A percentile compares a stretch with the other conserved stretches of the same genome.
These are phyloP conservation scores for Saposhnikovia divaricata DNA, from an alignment of 129 eudicot species.

Conservation along the genomic window DNA sequence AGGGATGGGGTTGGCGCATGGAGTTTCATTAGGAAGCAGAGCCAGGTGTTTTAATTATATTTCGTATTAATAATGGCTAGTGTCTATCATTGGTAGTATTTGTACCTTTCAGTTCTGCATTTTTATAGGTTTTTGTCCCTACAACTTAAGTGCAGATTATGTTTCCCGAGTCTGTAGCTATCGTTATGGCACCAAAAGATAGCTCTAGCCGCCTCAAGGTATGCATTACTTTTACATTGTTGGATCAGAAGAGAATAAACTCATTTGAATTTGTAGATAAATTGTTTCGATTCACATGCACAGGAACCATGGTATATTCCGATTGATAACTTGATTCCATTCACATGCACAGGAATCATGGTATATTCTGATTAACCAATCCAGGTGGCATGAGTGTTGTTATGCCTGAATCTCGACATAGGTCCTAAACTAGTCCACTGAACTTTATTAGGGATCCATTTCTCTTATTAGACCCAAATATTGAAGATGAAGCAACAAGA, in stretches of 20 bases:
- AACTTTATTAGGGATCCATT: too few relatives aligned
- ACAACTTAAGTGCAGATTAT: slow-evolving; percentile 46
- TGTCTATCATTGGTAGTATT: not conserved
- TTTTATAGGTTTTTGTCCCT: not conserved
- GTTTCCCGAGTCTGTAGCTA: slow-evolving; percentile 95
- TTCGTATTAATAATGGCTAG: too few relatives aligned
- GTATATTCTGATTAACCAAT: too few relatives aligned
- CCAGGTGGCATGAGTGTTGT: slow-evolving; percentile 94
- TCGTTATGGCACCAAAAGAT: slow-evolving; percentile 97
- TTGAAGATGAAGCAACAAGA: too few relatives aligned
- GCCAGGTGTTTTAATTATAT: not conserved
- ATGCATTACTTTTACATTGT: slow-evolving; percentile 2
- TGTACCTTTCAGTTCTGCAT: slow-evolving; percentile 3
- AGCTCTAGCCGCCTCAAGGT: slow-evolving; percentile 81
- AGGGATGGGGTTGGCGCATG: not conserved
- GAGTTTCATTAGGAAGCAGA: not conserved
- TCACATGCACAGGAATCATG: too few relatives aligned
- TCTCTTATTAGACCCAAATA: too few relatives aligned
- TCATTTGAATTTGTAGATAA: too few relatives aligned
- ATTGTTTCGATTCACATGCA: too few relatives aligned
- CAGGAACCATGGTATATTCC: slow-evolving; percentile 54
- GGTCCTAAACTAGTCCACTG: too few relatives aligned
- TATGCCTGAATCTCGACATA: too few relatives aligned
- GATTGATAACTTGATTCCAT: too few relatives aligned
- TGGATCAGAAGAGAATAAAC: not conserved